Conservation (phyloP, 257 asterid species). For the Buddleja alternifolia region DNA sequence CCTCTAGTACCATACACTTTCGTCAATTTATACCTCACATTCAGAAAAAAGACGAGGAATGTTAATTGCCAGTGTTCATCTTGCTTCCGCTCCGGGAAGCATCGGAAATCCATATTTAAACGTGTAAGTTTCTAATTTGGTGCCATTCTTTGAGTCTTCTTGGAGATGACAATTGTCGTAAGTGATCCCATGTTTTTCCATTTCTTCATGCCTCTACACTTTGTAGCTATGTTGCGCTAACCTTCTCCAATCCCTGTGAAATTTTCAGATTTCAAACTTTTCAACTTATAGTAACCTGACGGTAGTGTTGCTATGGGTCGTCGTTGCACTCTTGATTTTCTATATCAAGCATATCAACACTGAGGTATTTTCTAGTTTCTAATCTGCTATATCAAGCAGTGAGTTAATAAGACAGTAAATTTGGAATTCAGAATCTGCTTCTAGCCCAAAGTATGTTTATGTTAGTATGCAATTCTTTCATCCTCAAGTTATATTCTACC, state of each 20-base stretch:
- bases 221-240: constrained; percentile 16
- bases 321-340: constrained; percentile 66
- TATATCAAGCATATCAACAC: constrained; percentile 80
- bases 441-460: not conserved
- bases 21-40: constrained; percentile 66
- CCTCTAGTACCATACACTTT: constrained; percentile 96
- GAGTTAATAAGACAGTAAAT: constrained; percentile 4
- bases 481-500: not conserved
- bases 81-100: constrained; percentile 92
- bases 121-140: constrained; percentile 55
- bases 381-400: constrained; percentile 21
- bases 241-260: constrained; percentile 19
- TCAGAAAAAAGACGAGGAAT: constrained; percentile 60
- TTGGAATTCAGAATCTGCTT: constrained; percentile 9
- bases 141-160: constrained; percentile 2
- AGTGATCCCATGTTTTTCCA: not conserved
- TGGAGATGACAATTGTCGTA: not conserved
- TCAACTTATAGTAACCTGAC: constrained; percentile 95
- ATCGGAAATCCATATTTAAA: constrained; percentile 85
- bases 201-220: not conserved
- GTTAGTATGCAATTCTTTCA: not conserved
- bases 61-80: constrained; percentile 85
- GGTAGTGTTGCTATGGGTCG: constrained; percentile 85
- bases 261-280: constrained; percentile 87
- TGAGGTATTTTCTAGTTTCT: constrained; percentile 63